Base-by-base conservation (phyloP, 2,329 filamentous ascomycete species). In the Chaetomiaceae sp. region DNA sequence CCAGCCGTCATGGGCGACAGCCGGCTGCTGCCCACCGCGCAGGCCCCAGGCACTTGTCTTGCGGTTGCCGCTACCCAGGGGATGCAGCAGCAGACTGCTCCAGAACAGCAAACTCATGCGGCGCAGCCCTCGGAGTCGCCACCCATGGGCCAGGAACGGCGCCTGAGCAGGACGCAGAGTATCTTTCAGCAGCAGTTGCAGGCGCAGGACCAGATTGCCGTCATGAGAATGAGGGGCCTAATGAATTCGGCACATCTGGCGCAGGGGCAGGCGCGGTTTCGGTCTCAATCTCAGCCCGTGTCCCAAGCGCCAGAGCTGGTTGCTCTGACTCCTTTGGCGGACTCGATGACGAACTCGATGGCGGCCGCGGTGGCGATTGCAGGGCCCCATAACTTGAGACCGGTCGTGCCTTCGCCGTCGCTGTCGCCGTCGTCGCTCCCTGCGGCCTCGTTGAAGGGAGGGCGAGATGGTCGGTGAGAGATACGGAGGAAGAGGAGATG, bases 291-390 rank as follows among this genome's bases (percentile, higher is more conserved):
- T 18, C 21, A 16, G 9, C 4, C 7, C 13, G 3, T 10, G 11
- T 16, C 43, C n/a, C 33, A 48, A 18, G 2, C n/a, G 8, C 44
- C 46, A n/a, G 52, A 41, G 23, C 21, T 41, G n/a, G 40, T 54
- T 11, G 41, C 46, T 2, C 41, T 34, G 1, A 46, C 52, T n/a
- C n/a, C n/a, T n/a, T n/a, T n/a, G n/a, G n/a, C n/a, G n/a, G n/a
- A n/a, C n/a, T n/a, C n/a, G n/a, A n/a, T n/a, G n/a, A n/a, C n/a
- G n/a, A n/a, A n/a, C n/a, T n/a, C n/a, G n/a, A 16, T 54, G 16
- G 52, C 52, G 1, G 47, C 46, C 8, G 52, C 52, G 10, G 34
- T 54, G 5, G 52, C 52, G 8, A 46, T 54, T 11, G 21, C 46
- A 9, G 52, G 52, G 4, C 3, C 46, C 2, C 52, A 54, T 41